Evolutionary conservation across 1,284 basidiomycete genomes (phyloP), one percentile per base, ranked within the genome.

Genomic region (Veloboletus limbatus): DNA sequence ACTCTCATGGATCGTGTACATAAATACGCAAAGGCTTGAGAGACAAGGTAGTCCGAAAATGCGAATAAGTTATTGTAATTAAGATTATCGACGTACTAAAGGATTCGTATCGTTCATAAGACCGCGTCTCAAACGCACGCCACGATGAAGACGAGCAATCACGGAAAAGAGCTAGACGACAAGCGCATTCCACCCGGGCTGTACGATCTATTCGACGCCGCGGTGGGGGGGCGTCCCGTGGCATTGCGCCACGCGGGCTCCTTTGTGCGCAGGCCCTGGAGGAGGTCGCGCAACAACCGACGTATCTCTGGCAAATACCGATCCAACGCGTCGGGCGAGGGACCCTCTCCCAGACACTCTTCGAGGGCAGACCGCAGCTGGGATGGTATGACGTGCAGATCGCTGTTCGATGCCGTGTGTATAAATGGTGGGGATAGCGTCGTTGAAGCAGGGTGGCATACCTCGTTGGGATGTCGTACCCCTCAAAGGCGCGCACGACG

Each of bases 291-390:
- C 53, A 98, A 79, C 54, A 93, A 84, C 30, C 78, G 76, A 11
- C 90, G 83, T 31, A 98, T 83, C 31, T 81, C 73, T 5, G 96
- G 94, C 60, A 92, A 76, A 67, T 89, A 92, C 6, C 71, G 67
- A 27, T 87, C 83, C 49, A 97, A 74, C 8, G 81, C 78, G 32
- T 78, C 73, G 20, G 81, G 81, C 0, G 88, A 87, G 0, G 92
- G 85, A 9, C 88, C 81, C 61, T 96, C 91, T n/a, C 87, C 81
- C 18, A 97, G 78, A 60, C 90, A 88, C 38, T 78, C 76, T 65
- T 99, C 96, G 21, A 99, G 81, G 18, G 90, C 87, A 7, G 69
- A 65, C 35, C 96, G 83, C 7, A 99, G 79, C 45, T 93, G 86
- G 30, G 77, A 69, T 0, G 94, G 92, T 7, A 97, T 81, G 0